Percentiles rank a stretch among this genome's conserved stretches.
Conservation (phyloP, 1,284 basidiomycete genomes). For the Ganoderma meredithae region DNA sequence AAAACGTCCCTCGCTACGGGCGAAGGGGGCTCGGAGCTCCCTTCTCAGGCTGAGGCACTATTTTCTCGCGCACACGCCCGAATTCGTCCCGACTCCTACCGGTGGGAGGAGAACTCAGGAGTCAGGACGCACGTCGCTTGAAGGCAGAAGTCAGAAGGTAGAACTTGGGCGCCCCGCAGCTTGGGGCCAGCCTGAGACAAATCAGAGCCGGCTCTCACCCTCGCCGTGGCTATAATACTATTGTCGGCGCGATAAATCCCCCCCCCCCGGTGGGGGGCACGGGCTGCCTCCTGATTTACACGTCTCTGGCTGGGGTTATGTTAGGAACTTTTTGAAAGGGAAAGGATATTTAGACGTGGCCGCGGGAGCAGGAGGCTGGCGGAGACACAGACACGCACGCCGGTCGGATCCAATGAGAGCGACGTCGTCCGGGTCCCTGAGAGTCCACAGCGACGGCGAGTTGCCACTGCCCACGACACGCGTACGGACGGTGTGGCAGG, state of each 20-base stretch:
- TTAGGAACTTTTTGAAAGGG: too few relatives aligned
- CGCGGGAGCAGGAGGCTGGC: background rate
- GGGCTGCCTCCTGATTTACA: too few relatives aligned
- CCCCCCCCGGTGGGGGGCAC: too few relatives aligned
- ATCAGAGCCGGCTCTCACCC: too few relatives aligned
- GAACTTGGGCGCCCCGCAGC: background rate
- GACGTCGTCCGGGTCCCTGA: background rate
- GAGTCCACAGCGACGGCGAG: too few relatives aligned
- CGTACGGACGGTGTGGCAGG: too few relatives aligned
- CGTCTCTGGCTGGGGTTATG: too few relatives aligned
- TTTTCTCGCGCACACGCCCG: background rate
- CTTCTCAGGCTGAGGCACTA: background rate
- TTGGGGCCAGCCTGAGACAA: background rate
- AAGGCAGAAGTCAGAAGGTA: conserved; percentile 5
- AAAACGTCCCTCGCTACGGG: background rate
- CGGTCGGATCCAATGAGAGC: background rate
- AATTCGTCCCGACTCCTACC: background rate
- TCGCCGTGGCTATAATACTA: background rate
- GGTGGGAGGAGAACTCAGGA: background rate
- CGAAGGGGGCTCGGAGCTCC: background rate
- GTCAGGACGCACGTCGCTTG: background rate
- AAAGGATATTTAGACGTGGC: background rate
- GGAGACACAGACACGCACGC: background rate
- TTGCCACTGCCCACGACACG: too few relatives aligned
- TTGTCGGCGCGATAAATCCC: background rate